Percentiles rank a stretch among this genome's conserved stretches.
Evolutionary conservation across 371 early-diverging fungal species (phyloP).

Genomic region (Ordospora pajunii): DNA sequence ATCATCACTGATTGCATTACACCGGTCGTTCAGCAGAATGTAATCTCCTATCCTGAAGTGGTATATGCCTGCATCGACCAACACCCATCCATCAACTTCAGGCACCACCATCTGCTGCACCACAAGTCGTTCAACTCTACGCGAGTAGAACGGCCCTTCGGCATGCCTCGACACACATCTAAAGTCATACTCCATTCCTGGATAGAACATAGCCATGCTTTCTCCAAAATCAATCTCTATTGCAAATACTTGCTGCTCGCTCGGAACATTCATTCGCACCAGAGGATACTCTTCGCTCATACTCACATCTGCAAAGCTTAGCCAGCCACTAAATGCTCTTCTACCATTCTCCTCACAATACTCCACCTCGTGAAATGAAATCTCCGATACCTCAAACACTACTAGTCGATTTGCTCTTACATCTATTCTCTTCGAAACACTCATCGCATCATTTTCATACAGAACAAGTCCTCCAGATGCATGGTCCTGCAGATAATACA

Average conservation of each 20-base stretch:
- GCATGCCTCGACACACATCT: background rate
- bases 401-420: constrained; percentile 56
- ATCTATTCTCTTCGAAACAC: constrained; percentile 41
- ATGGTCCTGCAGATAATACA: constrained; percentile 56
- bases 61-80: constrained; percentile 8
- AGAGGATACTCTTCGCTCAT: background rate
- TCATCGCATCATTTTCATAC: constrained; percentile 50
- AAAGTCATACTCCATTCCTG: constrained; percentile 20
- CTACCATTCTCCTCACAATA: constrained; percentile 35
- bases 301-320: constrained; percentile 17
- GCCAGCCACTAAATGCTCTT: constrained; percentile 61
- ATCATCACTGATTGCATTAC: constrained; percentile 21
- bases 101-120: background rate
- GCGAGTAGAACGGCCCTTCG: constrained; percentile 29
- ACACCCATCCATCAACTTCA: constrained; percentile 11
- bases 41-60: constrained; percentile 19
- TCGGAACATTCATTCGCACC: background rate
- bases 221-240: constrained; percentile 12
- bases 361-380: constrained; percentile 60
- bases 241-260: background rate
- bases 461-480: constrained; percentile 52
- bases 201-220: background rate
- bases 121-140: constrained; percentile 12
- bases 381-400: constrained; percentile 59
- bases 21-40: constrained; percentile 50